Conservation (phyloP, 306 rosid genomes). For the Rubus idaeus region DNA sequence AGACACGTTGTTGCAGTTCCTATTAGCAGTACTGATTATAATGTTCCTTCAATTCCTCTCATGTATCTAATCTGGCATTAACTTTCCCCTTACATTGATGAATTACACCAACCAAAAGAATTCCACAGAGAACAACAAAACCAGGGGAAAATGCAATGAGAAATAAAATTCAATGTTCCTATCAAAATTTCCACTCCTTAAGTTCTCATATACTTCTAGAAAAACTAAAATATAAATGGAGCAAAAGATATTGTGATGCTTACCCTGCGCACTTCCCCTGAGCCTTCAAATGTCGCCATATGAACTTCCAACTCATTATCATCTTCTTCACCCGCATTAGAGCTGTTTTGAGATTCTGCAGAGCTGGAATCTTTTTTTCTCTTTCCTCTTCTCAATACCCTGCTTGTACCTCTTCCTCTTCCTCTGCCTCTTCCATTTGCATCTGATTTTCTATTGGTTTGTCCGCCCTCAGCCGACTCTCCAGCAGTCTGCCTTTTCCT, state of each 20-base stretch:
- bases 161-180: neutral
- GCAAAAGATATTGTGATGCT: constrained; percentile 23
- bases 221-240: constrained; percentile 4
- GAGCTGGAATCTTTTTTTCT: constrained; percentile 33
- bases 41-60: neutral
- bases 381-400: constrained; percentile 46
- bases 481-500: constrained; percentile 48
- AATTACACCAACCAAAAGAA: neutral
- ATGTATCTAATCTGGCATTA: neutral
- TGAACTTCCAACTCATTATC: constrained; percentile 35
- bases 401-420: constrained; percentile 43
- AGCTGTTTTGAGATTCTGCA: constrained; percentile 43
- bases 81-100: neutral
- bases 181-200: neutral
- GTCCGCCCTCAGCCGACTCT: constrained; percentile 35
- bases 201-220: neutral
- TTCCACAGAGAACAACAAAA: neutral
- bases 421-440: constrained; percentile 38
- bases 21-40: neutral
- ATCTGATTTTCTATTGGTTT: constrained; percentile 33
- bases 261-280: constrained; percentile 63
- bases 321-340: constrained; percentile 41
- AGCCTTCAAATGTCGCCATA: constrained; percentile 25
- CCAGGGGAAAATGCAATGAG: neutral
- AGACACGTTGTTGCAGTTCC: neutral